These are phyloP conservation scores for Chytriomyces sp. DNA, from an alignment of 192 early-diverging fungal genomes.

Conservation along the genomic window DNA sequence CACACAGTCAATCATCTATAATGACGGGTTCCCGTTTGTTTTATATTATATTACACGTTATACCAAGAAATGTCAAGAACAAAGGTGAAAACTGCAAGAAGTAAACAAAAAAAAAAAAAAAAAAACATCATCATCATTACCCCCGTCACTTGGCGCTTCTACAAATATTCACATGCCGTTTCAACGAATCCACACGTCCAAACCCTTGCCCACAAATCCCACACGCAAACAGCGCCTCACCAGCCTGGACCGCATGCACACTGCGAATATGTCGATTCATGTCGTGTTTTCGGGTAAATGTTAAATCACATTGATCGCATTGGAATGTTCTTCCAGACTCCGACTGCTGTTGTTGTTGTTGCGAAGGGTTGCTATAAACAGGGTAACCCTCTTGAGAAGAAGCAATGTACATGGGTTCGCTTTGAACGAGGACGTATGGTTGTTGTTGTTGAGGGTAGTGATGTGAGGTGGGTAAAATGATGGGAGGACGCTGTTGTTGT, in stretches of 20 bases:
- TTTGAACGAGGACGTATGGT: background rate
- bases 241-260: conserved; percentile 2
- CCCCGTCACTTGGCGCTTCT: background rate
- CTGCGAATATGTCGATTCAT: background rate
- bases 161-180: conserved; percentile 10
- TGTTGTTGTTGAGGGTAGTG: background rate
- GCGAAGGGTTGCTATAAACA: background rate
- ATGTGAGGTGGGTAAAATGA: background rate
- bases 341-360: background rate
- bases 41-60: background rate
- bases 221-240: conserved; percentile 2
- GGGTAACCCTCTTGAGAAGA: background rate
- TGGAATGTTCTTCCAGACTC: background rate
- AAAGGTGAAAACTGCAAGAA: background rate
- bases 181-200: conserved; percentile 13
- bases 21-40: background rate
- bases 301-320: background rate
- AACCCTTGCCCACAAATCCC: conserved; percentile 1
- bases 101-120: background rate
- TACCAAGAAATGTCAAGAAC: background rate
- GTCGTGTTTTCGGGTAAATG: conserved; percentile 17
- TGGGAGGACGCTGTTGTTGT: background rate
- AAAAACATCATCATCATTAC: background rate
- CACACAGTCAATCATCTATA: no score
- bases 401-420: background rate